A percentile compares a stretch with the other conserved stretches of the same genome.
Evolutionary conservation across 768 basidiomycete species (phyloP).

Genomic region (Agaricus subrufescens): DNA sequence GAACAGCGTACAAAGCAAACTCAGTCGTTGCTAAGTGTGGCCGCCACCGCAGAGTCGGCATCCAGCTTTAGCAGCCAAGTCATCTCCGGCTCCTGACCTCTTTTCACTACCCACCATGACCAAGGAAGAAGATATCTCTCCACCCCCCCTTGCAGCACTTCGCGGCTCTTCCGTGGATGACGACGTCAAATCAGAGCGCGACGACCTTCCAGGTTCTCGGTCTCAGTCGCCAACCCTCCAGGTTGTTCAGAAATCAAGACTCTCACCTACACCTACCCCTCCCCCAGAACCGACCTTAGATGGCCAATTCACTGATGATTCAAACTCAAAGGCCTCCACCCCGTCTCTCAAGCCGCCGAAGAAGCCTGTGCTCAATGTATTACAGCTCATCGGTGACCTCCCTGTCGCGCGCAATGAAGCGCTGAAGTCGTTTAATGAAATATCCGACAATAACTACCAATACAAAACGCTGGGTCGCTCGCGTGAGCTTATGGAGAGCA

Average conservation of each 20-base stretch:
- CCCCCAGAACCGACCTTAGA: slow-evolving; percentile 20
- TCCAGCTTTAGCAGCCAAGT: neutral
- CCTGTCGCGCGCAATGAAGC: slow-evolving; percentile 75
- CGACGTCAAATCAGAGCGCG: slow-evolving; percentile 26
- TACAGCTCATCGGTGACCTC: slow-evolving; percentile 78
- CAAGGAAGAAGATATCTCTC: slow-evolving; percentile 21
- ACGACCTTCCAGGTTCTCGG: slow-evolving; percentile 13
- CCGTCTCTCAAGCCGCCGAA: slow-evolving; percentile 27
- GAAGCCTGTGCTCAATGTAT: slow-evolving; percentile 26
- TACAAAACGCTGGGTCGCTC: slow-evolving; percentile 82
- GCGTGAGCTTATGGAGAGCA: slow-evolving; percentile 85
- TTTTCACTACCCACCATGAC: slow-evolving; percentile 9
- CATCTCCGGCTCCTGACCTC: slow-evolving; percentile 1
- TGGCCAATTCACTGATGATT: slow-evolving; percentile 19
- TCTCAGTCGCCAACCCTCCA: slow-evolving; percentile 34
- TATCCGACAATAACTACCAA: slow-evolving; percentile 81
- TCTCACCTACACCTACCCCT: slow-evolving; percentile 27
- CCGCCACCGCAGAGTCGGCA: neutral
- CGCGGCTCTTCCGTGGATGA: slow-evolving; percentile 22
- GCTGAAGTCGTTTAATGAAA: slow-evolving; percentile 64
- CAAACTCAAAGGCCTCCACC: slow-evolving; percentile 34
- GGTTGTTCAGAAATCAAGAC: slow-evolving; percentile 27
- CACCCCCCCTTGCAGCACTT: slow-evolving; percentile 22
- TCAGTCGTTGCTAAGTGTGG: neutral
- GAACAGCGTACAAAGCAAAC: neutral